These are phyloP conservation scores for Fraxinus velutina DNA, from an alignment of 305 asterid genomes.

Conservation along the genomic window DNA sequence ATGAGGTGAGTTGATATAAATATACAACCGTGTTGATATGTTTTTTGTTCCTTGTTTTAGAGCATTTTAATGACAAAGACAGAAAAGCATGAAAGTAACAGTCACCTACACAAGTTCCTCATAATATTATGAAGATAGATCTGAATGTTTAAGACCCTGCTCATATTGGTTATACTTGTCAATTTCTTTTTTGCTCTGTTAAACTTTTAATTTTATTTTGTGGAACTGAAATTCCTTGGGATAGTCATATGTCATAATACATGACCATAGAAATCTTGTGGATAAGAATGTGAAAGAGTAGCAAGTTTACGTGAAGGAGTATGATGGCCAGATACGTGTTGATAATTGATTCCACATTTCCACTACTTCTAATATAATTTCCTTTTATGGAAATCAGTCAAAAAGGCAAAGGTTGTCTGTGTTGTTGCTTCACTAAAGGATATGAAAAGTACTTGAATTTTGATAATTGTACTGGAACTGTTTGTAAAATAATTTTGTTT, in stretches of 20 bases:
- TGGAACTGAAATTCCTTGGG: not conserved
- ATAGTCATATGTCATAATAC: not conserved
- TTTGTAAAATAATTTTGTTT: not conserved
- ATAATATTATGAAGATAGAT: not conserved
- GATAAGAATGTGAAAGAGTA: not conserved
- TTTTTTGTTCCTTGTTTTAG: not conserved
- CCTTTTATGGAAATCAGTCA: not conserved
- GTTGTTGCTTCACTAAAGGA: slow-evolving; percentile 6
- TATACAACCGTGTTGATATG: not conserved
- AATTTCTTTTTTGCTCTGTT: slow-evolving; percentile 1
- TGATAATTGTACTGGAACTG: not conserved
- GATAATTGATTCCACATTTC: not conserved
- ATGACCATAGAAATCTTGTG: not conserved
- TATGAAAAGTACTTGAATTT: slow-evolving; percentile 14
- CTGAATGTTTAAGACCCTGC: not conserved
- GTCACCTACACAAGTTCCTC: not conserved
- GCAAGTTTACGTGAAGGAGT: slow-evolving; percentile 8
- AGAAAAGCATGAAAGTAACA: not conserved
- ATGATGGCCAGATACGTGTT: slow-evolving; percentile 18
- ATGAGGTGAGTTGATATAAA: not conserved
- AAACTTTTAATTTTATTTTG: not conserved
- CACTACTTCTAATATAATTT: not conserved
- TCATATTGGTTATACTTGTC: not conserved
- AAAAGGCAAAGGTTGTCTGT: slow-evolving; percentile 1
- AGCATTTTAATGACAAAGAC: not conserved